phyloP scores from a whole-genome alignment of 169 alveolate species.

The Hammondia hammondi region DNA sequence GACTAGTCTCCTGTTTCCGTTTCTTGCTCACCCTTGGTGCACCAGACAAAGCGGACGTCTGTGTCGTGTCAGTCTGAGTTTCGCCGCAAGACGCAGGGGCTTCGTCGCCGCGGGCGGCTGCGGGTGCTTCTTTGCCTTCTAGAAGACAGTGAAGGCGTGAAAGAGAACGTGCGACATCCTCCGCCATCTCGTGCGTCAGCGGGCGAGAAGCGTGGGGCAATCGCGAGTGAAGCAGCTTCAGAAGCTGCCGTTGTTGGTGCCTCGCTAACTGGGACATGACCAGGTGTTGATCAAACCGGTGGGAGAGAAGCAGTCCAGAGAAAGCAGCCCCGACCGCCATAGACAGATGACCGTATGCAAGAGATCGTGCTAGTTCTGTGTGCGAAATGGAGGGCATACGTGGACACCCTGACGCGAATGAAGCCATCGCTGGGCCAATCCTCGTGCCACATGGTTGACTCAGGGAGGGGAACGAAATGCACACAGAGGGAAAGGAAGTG shows the following conservation, averaged over 20 bases:
- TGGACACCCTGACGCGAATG: too few relatives aligned
- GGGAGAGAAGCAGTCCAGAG: background rate
- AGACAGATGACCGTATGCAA: background rate
- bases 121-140: background rate
- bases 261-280: background rate
- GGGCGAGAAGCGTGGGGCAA: background rate
- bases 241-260: slow-evolving; percentile 21
- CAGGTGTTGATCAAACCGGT: slow-evolving; percentile 33
- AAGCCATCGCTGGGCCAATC: too few relatives aligned
- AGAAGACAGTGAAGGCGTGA: background rate
- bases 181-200: background rate
- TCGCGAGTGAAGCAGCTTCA: slow-evolving; percentile 23
- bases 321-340: background rate
- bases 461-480: background rate
- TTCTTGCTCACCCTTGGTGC: background rate
- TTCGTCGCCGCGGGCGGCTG: background rate
- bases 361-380: too few relatives aligned
- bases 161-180: background rate
- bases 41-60: background rate
- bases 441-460: background rate
- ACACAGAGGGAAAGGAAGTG: background rate
- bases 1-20: background rate
- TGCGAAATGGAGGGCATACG: too few relatives aligned
- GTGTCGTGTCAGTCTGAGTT: background rate
- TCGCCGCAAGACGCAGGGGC: too few relatives aligned